phyloP scores from a whole-genome alignment of 2,329 filamentous ascomycete genomes.

The Purpureocillium lavendulum region DNA sequence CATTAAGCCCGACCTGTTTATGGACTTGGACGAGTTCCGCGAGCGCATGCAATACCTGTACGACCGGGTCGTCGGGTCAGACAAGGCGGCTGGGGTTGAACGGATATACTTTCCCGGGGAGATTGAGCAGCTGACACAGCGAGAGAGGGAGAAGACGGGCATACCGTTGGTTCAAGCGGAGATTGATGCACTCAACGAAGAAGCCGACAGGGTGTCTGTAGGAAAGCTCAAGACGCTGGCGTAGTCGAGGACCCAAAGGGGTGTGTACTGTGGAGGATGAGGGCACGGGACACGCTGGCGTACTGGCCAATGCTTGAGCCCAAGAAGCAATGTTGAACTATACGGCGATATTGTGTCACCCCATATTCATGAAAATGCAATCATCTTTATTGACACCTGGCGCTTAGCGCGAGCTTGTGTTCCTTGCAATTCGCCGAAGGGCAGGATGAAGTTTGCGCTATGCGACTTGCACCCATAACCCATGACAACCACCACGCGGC shows the following conservation, averaged over 20 bases:
- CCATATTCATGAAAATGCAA: too few relatives aligned
- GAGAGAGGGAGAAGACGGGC: conserved; percentile 41
- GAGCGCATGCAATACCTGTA: conserved; percentile 50
- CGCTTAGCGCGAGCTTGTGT: too few relatives aligned
- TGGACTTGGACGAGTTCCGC: conserved; percentile 61
- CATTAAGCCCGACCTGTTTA: conserved; percentile 68
- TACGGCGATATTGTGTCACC: too few relatives aligned
- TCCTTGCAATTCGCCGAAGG: too few relatives aligned
- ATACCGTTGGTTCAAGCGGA: conserved; percentile 52
- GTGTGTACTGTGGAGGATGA: too few relatives aligned
- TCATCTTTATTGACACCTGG: too few relatives aligned
- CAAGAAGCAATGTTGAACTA: too few relatives aligned
- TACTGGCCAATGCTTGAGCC: too few relatives aligned
- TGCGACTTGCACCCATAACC: too few relatives aligned
- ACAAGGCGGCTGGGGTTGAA: conserved; percentile 47
- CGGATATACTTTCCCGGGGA: conserved; percentile 55
- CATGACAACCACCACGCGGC: too few relatives aligned
- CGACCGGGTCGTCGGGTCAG: conserved; percentile 41
- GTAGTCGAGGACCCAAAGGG: not conserved
- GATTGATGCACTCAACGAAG: conserved; percentile 45
- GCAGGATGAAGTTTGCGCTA: too few relatives aligned
- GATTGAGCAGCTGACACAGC: conserved; percentile 47
- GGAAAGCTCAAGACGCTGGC: conserved; percentile 6
- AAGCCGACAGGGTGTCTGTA: conserved; percentile 37
- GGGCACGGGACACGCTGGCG: too few relatives aligned